These are phyloP conservation scores for Cucurbitaria berberidis DNA, from an alignment of 2,329 filamentous ascomycete genomes.

Conservation along the genomic window DNA sequence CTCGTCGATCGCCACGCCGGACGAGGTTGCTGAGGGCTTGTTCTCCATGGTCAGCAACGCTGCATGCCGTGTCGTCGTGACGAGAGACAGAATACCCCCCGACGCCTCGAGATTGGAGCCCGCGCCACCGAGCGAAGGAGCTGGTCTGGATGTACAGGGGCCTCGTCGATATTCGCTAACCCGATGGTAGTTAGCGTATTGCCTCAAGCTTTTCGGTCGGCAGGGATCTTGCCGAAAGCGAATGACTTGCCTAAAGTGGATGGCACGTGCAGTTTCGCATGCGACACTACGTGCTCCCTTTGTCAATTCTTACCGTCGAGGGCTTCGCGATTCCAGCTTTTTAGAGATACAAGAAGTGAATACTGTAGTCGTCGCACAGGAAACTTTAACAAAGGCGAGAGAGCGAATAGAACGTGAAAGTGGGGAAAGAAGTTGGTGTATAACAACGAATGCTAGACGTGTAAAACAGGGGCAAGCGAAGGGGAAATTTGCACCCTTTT, in stretches of 20 bases:
- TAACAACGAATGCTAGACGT: neutral
- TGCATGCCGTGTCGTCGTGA: slow-evolving; percentile 16
- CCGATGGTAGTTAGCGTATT: too few species aligned
- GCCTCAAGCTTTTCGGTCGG: slow-evolving; percentile 1
- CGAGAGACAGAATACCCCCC: too few species aligned
- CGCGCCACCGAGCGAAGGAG: neutral
- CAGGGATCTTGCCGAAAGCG: too few species aligned
- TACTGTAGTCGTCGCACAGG: neutral
- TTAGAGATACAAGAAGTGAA: too few species aligned
- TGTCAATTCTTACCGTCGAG: too few species aligned
- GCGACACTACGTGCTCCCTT: too few species aligned
- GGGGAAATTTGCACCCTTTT: neutral
- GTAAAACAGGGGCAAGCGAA: neutral
- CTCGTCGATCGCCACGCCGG: slow-evolving; percentile 27
- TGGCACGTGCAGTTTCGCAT: neutral
- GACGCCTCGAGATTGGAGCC: neutral
- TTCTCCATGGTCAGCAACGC: slow-evolving; percentile 19
- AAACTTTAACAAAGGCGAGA: neutral
- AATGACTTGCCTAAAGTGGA: neutral
- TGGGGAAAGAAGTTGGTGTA: neutral
- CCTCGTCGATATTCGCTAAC: too few species aligned
- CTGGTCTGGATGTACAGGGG: neutral
- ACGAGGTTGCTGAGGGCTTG: slow-evolving; percentile 16
- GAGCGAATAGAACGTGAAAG: neutral
- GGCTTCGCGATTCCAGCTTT: too few species aligned